Base-by-base conservation (phyloP, 495 filamentous ascomycete species). In the Umbilicaria muhlenbergii region DNA sequence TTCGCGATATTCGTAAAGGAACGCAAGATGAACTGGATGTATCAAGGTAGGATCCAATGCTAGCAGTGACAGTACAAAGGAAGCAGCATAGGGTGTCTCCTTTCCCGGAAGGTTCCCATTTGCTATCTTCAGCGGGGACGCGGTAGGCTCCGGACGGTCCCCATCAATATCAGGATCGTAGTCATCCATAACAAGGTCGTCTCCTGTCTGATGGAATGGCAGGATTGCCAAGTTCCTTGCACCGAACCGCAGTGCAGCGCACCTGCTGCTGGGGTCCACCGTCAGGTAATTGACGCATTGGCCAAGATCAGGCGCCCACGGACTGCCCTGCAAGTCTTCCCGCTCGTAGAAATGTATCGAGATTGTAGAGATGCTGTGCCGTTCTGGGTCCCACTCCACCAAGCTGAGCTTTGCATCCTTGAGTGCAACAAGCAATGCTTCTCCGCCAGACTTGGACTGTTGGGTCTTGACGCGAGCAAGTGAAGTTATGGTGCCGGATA, bases 271-370 rank as follows among this genome's bases (percentile, higher is more conserved):
- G 17, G 91, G 89, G 57, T 99, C 91, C 42, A 85, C 85, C 12
- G 78, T 80, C 49, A 99, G 68, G 44, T 83, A 80, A 54, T 80
- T 93, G 52, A 73, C 70, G 61, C 74, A 80, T 38, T 74, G 66
- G 52, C 72, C 73, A 45, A 86, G 56, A 36, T 80, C 76, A 17
- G 77, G 74, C 31, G 74, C 71, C 81, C 78, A 96, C 15, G 79
- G 87, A 52, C 70, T 80, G 28, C 74, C 71, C 44, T 73, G 73
- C 47, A 86, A 66, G 52, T 94, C 87, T 54, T 95, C 88, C 57
- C 87, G 76, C 58, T 99, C 91, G 58, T 96, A 99, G 65, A 88
- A 94, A 65, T 99, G 91, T 51, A 99, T 87, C 21, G 87, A 94
- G 44, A 88, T 75, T 12, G 91, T 99, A 21, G 75, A 75, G 41